phyloP scores from a whole-genome alignment of 2,329 filamentous ascomycete genomes.

The Aplosporella prunicola region DNA sequence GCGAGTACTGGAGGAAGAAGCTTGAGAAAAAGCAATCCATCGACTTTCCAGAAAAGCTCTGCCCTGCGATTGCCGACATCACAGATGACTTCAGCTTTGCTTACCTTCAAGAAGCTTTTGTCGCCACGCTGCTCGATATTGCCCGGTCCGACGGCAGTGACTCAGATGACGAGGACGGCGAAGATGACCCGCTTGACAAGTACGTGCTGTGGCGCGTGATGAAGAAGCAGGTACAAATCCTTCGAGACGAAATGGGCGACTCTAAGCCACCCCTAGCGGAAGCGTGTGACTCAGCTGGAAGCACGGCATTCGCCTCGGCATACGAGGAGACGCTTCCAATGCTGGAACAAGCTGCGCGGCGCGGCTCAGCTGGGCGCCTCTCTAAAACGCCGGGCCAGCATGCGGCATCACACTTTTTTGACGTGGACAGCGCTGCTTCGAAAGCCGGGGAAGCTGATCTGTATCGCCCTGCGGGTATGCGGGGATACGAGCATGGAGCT shows the following conservation, averaged over 20 bases:
- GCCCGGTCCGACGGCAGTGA: conserved; percentile 23
- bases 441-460: conserved; percentile 4
- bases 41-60: conserved; percentile 34
- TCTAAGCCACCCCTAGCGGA: conserved; percentile 5
- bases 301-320: conserved; percentile 6
- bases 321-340: conserved; percentile 17
- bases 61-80: conserved; percentile 31
- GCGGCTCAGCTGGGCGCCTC: conserved; percentile 11
- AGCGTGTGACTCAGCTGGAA: conserved; percentile 1
- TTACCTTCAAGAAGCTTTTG: conserved; percentile 38
- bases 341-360: conserved; percentile 17
- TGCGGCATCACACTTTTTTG: conserved; percentile 2
- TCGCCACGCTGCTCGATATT: conserved; percentile 31
- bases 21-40: conserved; percentile 46
- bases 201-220: conserved; percentile 52
- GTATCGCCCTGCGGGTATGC: too few species aligned
- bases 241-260: conserved; percentile 49
- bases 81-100: conserved; percentile 37
- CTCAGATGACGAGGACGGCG: conserved; percentile 23
- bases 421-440: neutral
- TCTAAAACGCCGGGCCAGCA: neutral
- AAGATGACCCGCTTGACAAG: conserved; percentile 40
- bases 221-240: conserved; percentile 51
- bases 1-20: conserved; percentile 53
- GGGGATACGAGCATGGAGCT: too few species aligned